Conservation (phyloP, 345 rosid species). For the Anacardium occidentale region DNA sequence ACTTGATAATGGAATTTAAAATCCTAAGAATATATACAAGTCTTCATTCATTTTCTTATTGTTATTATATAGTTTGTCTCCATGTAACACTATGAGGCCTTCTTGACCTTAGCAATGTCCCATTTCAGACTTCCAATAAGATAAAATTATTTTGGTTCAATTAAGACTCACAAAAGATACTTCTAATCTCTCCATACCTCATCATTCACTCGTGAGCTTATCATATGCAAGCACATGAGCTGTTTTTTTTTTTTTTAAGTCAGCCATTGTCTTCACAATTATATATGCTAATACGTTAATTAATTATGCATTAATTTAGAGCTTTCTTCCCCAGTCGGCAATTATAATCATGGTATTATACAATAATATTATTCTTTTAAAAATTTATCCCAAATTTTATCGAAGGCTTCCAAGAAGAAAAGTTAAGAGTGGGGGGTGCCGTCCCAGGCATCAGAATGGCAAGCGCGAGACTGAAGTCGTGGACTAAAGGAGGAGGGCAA, state of each 20-base stretch:
- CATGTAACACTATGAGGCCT: constrained; percentile 28
- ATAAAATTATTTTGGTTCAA: constrained; percentile 24
- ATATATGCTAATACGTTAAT: constrained; percentile 13
- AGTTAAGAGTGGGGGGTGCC: background rate
- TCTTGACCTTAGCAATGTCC: constrained; percentile 50
- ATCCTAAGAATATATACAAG: background rate
- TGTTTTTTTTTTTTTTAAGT: constrained; percentile 42
- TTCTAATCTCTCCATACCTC: constrained; percentile 24
- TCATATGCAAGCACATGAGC: constrained; percentile 55
- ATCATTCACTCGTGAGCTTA: constrained; percentile 48
- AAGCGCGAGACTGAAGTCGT: too few relatives aligned
- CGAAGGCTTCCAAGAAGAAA: background rate
- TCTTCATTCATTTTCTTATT: background rate
- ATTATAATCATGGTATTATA: too few relatives aligned
- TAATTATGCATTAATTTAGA: background rate
- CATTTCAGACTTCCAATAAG: constrained; percentile 38
- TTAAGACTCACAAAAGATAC: constrained; percentile 21
- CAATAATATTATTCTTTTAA: too few relatives aligned
- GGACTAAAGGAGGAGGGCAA: background rate
- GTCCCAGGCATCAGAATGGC: background rate
- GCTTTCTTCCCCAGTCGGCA: constrained; percentile 12
- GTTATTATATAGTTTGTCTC: constrained; percentile 27
- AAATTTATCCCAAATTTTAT: too few relatives aligned
- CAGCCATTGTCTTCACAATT: constrained; percentile 32
- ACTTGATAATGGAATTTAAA: background rate